A percentile compares a stretch with the other conserved stretches of the same genome.
Evolutionary conservation across 805 yeast genomes (phyloP).

Genomic region (Candida manassasensis): DNA sequence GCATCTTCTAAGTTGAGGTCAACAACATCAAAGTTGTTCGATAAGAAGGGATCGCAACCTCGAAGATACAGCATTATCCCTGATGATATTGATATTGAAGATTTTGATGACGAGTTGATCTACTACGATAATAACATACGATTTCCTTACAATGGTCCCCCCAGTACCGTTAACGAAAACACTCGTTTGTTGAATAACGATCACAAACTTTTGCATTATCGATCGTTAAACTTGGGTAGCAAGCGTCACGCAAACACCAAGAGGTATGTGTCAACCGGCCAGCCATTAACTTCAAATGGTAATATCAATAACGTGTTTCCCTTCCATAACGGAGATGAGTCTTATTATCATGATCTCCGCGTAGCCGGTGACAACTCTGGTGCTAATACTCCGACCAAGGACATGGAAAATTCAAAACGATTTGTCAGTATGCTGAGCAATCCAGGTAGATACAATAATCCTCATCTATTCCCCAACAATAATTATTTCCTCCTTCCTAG

Average conservation of each 20-base stretch:
- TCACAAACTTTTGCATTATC: constrained; percentile 34
- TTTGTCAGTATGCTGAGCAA: constrained; percentile 4
- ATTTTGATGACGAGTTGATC: constrained; percentile 49
- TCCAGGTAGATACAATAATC: constrained; percentile 11
- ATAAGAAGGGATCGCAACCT: constrained; percentile 66
- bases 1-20: constrained; percentile 49
- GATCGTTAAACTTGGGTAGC: constrained; percentile 32
- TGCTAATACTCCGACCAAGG: background rate
- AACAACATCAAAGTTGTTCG: constrained; percentile 70
- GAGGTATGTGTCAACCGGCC: constrained; percentile 37
- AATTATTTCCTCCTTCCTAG: constrained; percentile 27
- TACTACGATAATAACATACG: constrained; percentile 40
- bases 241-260: constrained; percentile 18
- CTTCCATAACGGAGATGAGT: constrained; percentile 27
- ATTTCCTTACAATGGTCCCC: constrained; percentile 29
- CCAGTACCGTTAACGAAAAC: constrained; percentile 22
- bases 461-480: constrained; percentile 18
- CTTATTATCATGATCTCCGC: constrained; percentile 31
- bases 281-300: constrained; percentile 15
- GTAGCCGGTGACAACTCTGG: constrained; percentile 34
- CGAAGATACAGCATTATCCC: constrained; percentile 70
- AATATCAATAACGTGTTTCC: constrained; percentile 22
- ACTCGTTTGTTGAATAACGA: constrained; percentile 26
- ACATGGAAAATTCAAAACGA: constrained; percentile 6
- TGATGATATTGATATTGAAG: constrained; percentile 54